Evolutionary conservation across 2,329 filamentous ascomycete genomes (phyloP).

Genomic region (Sporothrix inflata): DNA sequence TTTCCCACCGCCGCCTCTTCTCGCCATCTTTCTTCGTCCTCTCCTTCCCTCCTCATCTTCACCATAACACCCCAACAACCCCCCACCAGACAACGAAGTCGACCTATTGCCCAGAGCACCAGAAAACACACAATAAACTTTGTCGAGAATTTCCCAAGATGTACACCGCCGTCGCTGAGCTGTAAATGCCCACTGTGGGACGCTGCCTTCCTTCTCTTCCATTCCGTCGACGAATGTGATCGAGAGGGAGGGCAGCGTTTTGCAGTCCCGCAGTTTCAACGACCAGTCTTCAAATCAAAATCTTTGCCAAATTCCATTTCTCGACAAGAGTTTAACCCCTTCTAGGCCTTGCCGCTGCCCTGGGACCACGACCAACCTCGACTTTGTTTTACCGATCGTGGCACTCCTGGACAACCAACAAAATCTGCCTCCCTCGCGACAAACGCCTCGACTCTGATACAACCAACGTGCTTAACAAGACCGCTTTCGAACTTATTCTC

Average conservation of each 20-base stretch:
- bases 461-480: slow-evolving; percentile 28
- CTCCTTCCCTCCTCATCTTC: slow-evolving; percentile 28
- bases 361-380: slow-evolving; percentile 33
- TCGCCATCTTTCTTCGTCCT: slow-evolving; percentile 8
- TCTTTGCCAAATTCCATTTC: slow-evolving; percentile 52
- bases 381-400: slow-evolving; percentile 26
- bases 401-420: slow-evolving; percentile 20
- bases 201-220: slow-evolving; percentile 48
- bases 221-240: slow-evolving; percentile 9
- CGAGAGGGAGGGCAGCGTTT: slow-evolving; percentile 53
- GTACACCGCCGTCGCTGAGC: slow-evolving; percentile 82
- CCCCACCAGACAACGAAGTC: slow-evolving; percentile 68
- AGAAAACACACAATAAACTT: slow-evolving; percentile 56
- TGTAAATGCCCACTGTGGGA: slow-evolving; percentile 88
- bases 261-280: slow-evolving; percentile 85
- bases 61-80: slow-evolving; percentile 36
- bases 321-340: slow-evolving; percentile 68
- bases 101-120: slow-evolving; percentile 49
- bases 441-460: slow-evolving; percentile 44
- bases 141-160: slow-evolving; percentile 67
- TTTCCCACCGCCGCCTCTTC: slow-evolving; percentile 18
- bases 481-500: background rate
- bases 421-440: slow-evolving; percentile 29
- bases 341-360: slow-evolving; percentile 54
- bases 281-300: slow-evolving; percentile 61